Base-by-base conservation (phyloP, 148 eudicot species). In the Cornus controversa region DNA sequence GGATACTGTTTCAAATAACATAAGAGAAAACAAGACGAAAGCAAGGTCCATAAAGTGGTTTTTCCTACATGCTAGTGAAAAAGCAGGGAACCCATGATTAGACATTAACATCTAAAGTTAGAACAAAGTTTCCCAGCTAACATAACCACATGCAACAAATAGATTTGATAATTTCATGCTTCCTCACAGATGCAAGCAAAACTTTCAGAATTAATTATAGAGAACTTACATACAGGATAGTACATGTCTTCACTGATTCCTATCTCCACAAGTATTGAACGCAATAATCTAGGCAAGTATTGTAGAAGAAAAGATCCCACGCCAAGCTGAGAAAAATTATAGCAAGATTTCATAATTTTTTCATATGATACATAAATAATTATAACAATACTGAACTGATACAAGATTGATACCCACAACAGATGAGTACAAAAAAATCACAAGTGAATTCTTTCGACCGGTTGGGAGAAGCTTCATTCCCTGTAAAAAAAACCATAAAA, bases 381-480 rank as follows among this genome's bases (percentile, higher is more conserved):
- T 50, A 26, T 57, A 68, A 8, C 31, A 25, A 77, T 83, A 10
- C 16, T 60, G 54, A 16, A 60, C 72, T 27, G 42, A 71, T 75
- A 73, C 8, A 73, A 78, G 68, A 79, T 74, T 67, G 76, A 78
- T 71, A 85, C 98, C 77, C 78, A 96, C 98, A 74, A 84, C 53
- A 72, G 89, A 92, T 68, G 97, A 87, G 87, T 92, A 96, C 54
- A 90, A 10, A 79, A 93, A 68, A 54, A 93, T 79, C 53, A 87
- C 97, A 69, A 96, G 78, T 34, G 98, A 89, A 74, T 67, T 91
- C 81, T 86, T 89, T 69, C 90, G 89, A 75, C 99, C 97, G 65
- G 97, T 96, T 78, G 99, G 99, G 74, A 96, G 97, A 76, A 96
- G 89, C 86, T 90, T 96, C 99, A 96, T 96, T 69, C 99, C 99